Evolutionary conservation across 306 rosid genomes (phyloP).

Genomic region (Corylus americana): DNA sequence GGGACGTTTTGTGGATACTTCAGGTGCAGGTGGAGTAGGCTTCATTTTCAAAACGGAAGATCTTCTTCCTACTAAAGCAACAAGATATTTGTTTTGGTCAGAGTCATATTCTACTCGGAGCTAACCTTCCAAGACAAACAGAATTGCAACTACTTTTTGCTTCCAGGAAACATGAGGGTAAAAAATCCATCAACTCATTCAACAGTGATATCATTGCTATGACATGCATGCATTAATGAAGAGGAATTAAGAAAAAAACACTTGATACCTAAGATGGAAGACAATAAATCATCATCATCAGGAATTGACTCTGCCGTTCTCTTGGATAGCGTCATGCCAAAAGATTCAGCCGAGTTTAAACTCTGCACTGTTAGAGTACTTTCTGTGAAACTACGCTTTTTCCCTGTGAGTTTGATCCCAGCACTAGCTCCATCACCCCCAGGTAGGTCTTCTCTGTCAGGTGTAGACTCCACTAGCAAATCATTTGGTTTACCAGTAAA

Average conservation of each 20-base stretch:
- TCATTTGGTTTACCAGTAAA: conserved; percentile 43
- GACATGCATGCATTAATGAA: conserved; percentile 10
- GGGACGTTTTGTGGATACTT: conserved; percentile 54
- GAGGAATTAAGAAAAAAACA: conserved; percentile 18
- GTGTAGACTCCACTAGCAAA: conserved; percentile 61
- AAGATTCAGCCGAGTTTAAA: conserved; percentile 67
- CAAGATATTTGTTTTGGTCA: conserved; percentile 37
- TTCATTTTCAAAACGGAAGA: conserved; percentile 83
- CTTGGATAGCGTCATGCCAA: conserved; percentile 56
- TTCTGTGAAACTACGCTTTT: conserved; percentile 85
- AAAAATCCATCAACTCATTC: conserved; percentile 14
- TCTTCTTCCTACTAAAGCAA: conserved; percentile 78
- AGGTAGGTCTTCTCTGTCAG: conserved; percentile 46
- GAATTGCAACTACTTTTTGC: neutral
- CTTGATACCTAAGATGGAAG: conserved; percentile 87
- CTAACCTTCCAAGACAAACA: conserved; percentile 6
- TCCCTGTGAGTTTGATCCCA: conserved; percentile 49
- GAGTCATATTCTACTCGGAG: conserved; percentile 18
- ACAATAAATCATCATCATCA: conserved; percentile 91
- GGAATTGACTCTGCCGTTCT: conserved; percentile 72
- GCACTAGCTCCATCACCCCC: conserved; percentile 43
- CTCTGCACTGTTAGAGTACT: conserved; percentile 75
- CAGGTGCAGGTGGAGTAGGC: conserved; percentile 73
- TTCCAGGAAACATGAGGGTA: neutral
- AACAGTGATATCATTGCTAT: conserved; percentile 1